A percentile compares a stretch with the other conserved stretches of the same genome.
These are phyloP conservation scores for Argentina anserina DNA, from an alignment of 306 rosid species.

Conservation along the genomic window DNA sequence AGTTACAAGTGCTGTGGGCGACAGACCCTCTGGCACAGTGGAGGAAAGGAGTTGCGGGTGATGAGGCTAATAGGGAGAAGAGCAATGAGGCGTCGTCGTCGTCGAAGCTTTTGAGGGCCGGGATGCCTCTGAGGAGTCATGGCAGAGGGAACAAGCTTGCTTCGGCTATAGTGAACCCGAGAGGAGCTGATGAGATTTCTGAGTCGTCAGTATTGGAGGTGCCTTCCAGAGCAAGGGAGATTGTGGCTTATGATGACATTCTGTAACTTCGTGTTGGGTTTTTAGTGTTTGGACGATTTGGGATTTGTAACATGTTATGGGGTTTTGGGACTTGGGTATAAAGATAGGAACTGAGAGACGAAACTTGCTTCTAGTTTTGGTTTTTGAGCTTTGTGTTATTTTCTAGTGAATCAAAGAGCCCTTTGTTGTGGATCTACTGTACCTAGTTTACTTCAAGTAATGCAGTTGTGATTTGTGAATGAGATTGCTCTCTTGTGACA, in stretches of 20 bases:
- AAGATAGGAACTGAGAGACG: not conserved
- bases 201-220: slow-evolving; percentile 41
- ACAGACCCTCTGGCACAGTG: slow-evolving; percentile 77
- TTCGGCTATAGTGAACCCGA: slow-evolving; percentile 60
- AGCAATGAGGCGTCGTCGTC: slow-evolving; percentile 23
- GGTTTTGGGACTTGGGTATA: slow-evolving; percentile 4
- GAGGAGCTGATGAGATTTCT: slow-evolving; percentile 27
- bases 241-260: slow-evolving; percentile 83
- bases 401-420: not conserved
- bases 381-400: not conserved
- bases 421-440: not conserved
- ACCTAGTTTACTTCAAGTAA: not conserved
- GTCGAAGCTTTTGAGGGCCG: slow-evolving; percentile 82
- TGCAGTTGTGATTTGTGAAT: slow-evolving; percentile 3
- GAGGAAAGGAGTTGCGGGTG: slow-evolving; percentile 76
- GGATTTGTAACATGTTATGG: slow-evolving; percentile 21
- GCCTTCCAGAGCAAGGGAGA: slow-evolving; percentile 70
- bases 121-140: slow-evolving; percentile 71
- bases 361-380: not conserved
- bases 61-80: slow-evolving; percentile 32
- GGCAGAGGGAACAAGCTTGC: slow-evolving; percentile 80
- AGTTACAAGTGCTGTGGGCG: slow-evolving; percentile 89
- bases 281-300: not conserved
- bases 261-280: slow-evolving; percentile 26
- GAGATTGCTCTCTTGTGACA: not conserved